phyloP scores from a whole-genome alignment of 352 stramenopile genomes.

The Phytophthora pisi region DNA sequence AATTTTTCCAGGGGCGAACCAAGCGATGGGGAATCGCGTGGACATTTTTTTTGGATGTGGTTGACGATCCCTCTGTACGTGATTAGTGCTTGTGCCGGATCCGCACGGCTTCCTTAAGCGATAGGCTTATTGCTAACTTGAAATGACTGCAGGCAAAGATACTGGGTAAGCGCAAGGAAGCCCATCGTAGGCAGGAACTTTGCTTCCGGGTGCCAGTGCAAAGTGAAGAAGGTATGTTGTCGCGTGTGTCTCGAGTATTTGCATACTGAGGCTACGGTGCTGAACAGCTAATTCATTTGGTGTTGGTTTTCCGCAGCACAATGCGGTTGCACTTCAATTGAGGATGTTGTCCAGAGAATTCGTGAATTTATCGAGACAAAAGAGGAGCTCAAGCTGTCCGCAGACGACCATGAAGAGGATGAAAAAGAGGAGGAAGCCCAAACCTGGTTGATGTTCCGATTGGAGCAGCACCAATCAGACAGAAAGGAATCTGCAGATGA shows the following conservation, averaged over 20 bases:
- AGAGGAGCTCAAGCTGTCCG: conserved; percentile 21
- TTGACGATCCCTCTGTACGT: conserved; percentile 44
- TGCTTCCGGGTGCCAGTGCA: conserved; percentile 52
- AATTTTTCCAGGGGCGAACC: conserved; percentile 95
- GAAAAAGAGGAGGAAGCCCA: conserved; percentile 1
- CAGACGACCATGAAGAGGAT: neutral
- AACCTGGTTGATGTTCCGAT: conserved; percentile 21
- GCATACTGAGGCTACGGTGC: too few relatives aligned
- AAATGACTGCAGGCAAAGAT: conserved; percentile 62
- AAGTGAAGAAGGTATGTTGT: conserved; percentile 29
- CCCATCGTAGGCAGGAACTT: conserved; percentile 58
- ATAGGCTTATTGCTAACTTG: neutral
- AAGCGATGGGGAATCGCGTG: conserved; percentile 95
- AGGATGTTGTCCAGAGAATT: conserved; percentile 50
- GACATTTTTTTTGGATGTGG: conserved; percentile 75
- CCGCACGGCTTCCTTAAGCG: neutral
- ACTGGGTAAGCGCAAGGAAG: conserved; percentile 84
- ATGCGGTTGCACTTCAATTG: conserved; percentile 47
- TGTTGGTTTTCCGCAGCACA: conserved; percentile 13
- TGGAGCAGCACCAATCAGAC: conserved; percentile 17
- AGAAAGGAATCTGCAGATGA: conserved; percentile 3
- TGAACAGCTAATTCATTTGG: neutral
- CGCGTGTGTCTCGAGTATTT: neutral
- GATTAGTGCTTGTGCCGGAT: neutral
- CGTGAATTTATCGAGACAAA: conserved; percentile 41